Conservation (phyloP, 192 early-diverging fungal species). For the Radiomyces spectabilis region DNA sequence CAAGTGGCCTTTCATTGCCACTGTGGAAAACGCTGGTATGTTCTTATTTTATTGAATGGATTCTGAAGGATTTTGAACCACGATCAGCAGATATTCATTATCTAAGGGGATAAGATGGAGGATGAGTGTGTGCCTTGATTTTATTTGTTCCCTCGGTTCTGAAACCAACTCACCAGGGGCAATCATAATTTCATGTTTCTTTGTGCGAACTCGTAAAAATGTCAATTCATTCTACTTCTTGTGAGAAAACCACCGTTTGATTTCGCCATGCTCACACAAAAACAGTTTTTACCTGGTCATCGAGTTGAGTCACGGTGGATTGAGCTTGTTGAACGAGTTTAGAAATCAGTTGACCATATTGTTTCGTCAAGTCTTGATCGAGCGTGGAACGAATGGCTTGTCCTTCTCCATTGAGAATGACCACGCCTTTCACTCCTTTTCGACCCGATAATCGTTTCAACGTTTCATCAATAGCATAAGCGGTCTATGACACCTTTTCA, state of each 20-base stretch:
- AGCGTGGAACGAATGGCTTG: conserved; percentile 86
- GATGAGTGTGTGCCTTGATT: not conserved
- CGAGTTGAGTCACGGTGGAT: conserved; percentile 70
- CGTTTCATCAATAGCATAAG: conserved; percentile 94
- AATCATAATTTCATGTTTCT: conserved; percentile 96
- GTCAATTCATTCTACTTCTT: conserved; percentile 89
- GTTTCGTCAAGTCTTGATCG: conserved; percentile 68
- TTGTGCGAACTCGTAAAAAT: conserved; percentile 87
- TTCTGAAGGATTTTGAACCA: conserved; percentile 63
- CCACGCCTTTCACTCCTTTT: conserved; percentile 88
- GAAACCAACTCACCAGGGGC: conserved; percentile 82
- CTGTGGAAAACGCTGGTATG: not conserved
- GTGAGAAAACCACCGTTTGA: no score
- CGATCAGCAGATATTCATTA: conserved; percentile 78
- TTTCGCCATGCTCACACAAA: no score
- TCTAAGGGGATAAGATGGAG: conserved; percentile 35
- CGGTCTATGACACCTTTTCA: no score
- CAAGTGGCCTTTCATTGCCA: not conserved
- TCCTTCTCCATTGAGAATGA: conserved; percentile 89
- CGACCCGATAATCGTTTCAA: conserved; percentile 80
- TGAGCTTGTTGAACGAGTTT: conserved; percentile 72
- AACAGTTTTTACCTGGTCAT: conserved; percentile 71
- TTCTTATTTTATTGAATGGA: conserved; percentile 4
- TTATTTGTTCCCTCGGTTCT: not conserved
- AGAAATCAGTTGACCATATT: conserved; percentile 80